A percentile compares a stretch with the other conserved stretches of the same genome.
These are phyloP conservation scores for Colletotrichum camelliae DNA, from an alignment of 2,329 filamentous ascomycete species.

Conservation along the genomic window DNA sequence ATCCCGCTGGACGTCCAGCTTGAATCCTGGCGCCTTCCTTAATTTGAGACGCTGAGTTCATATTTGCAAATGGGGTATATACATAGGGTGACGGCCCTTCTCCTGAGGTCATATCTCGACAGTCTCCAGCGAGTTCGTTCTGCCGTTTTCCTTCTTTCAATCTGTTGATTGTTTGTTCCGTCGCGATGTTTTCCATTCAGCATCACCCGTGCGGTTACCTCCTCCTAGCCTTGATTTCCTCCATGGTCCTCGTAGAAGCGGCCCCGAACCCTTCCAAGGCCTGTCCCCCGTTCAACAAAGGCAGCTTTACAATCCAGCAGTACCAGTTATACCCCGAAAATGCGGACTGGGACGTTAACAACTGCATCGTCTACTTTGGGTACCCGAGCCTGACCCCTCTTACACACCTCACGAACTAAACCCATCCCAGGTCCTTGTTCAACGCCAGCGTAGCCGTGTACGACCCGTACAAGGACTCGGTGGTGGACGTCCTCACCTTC, in stretches of 20 bases:
- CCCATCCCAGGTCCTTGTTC: constrained; percentile 15
- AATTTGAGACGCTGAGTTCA: neutral
- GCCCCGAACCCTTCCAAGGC: neutral
- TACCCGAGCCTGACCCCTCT: neutral
- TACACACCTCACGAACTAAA: neutral
- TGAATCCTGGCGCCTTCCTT: neutral
- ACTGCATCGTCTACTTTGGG: constrained; percentile 37
- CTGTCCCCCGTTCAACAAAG: constrained; percentile 25
- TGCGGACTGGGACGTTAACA: constrained; percentile 36
- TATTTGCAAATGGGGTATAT: neutral
- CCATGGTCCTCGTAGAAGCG: neutral
- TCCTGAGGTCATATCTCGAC: neutral
- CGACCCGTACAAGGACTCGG: constrained; percentile 21
- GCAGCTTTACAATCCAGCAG: constrained; percentile 28
- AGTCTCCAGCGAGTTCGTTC: neutral
- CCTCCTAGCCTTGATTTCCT: neutral
- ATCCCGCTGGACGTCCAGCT: neutral
- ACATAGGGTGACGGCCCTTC: neutral
- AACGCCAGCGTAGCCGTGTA: constrained; percentile 26
- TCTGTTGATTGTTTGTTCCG: neutral
- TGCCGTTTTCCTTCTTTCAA: neutral
- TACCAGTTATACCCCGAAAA: constrained; percentile 42
- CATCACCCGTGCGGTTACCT: neutral
- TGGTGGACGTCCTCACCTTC: constrained; percentile 22
- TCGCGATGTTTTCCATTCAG: neutral